A percentile compares a stretch with the other conserved stretches of the same genome.
Conservation (phyloP, 1,284 basidiomycete species). For the Apiotrichum akiyoshidainum region DNA sequence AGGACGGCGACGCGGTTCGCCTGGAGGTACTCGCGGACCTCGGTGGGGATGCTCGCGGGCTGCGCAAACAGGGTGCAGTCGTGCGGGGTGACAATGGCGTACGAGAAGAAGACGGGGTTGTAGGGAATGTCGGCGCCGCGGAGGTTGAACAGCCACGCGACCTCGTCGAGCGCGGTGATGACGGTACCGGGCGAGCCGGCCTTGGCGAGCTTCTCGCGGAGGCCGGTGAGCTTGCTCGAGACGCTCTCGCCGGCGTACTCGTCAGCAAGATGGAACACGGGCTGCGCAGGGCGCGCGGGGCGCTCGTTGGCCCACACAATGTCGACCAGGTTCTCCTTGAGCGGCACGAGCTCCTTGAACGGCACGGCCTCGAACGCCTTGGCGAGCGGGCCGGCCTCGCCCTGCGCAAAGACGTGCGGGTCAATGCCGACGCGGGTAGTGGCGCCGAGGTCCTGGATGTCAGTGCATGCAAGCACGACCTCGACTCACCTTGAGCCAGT, state of each 20-base stretch:
- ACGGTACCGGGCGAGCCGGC: constrained; percentile 67
- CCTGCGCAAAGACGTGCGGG: constrained; percentile 63
- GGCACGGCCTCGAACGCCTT: constrained; percentile 27
- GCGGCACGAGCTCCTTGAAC: constrained; percentile 62
- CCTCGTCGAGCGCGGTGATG: constrained; percentile 79
- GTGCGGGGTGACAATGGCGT: constrained; percentile 72
- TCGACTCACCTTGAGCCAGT: constrained; percentile 64
- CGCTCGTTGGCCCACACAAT: constrained; percentile 64
- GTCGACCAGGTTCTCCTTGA: constrained; percentile 75
- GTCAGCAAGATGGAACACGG: constrained; percentile 67
- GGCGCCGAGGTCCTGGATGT: constrained; percentile 59
- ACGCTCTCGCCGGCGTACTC: constrained; percentile 64
- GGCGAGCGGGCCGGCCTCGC: constrained; percentile 55
- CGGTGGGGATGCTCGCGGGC: constrained; percentile 60
- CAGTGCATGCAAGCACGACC: neutral
- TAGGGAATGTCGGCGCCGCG: constrained; percentile 88
- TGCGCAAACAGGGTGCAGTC: constrained; percentile 73
- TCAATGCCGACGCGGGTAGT: constrained; percentile 74
- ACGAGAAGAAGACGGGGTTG: constrained; percentile 95
- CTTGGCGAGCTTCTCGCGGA: constrained; percentile 65
- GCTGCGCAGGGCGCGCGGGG: constrained; percentile 67
- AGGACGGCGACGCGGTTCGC: constrained; percentile 63
- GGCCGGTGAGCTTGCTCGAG: constrained; percentile 62
- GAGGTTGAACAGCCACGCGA: constrained; percentile 92
- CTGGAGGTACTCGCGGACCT: constrained; percentile 59